Conservation (phyloP, 2,329 filamentous ascomycete genomes). For the Juglanconis sp. region DNA sequence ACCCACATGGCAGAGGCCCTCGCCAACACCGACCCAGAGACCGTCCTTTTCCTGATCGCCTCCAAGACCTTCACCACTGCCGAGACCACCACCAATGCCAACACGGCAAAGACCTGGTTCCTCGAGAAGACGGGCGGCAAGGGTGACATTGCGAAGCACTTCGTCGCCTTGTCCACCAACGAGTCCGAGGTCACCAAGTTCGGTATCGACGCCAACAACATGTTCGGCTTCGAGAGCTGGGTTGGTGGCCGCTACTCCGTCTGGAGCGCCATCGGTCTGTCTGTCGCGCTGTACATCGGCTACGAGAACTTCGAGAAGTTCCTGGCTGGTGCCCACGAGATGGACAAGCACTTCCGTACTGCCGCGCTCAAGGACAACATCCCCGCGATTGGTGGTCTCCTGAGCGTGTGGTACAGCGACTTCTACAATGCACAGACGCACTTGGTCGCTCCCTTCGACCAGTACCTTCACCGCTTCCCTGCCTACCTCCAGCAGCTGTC, state of each 20-base stretch:
- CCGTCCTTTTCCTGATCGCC: constrained; percentile 96
- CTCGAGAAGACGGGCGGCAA: constrained; percentile 72
- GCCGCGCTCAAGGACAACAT: constrained; percentile 94
- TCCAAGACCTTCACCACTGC: constrained; percentile 99
- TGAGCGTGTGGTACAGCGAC: constrained; percentile 98
- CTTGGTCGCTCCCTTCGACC: constrained; percentile 96
- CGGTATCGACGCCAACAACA: constrained; percentile 97
- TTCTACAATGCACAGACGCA: constrained; percentile 99
- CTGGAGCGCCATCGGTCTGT: constrained; percentile 97
- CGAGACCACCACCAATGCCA: constrained; percentile 95
- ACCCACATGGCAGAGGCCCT: constrained; percentile 96
- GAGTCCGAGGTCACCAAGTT: constrained; percentile 95
- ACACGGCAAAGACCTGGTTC: constrained; percentile 97
- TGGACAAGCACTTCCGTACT: constrained; percentile 97
- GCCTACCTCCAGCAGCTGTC: constrained; percentile 98
- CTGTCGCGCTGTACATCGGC: constrained; percentile 90
- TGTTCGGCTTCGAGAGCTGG: constrained; percentile 99
- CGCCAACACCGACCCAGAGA: constrained; percentile 85
- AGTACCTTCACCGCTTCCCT: constrained; percentile 98
- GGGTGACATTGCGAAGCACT: constrained; percentile 95
- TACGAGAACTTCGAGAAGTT: constrained; percentile 98
- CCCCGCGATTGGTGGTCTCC: constrained; percentile 81
- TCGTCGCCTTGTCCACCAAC: constrained; percentile 96
- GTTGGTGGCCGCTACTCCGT: constrained; percentile 97
- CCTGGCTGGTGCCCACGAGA: constrained; percentile 87